Percentiles rank a stretch among this genome's conserved stretches.
These are phyloP conservation scores for Aspergillus sp. DNA, from an alignment of 2,329 filamentous ascomycete species.

Conservation along the genomic window DNA sequence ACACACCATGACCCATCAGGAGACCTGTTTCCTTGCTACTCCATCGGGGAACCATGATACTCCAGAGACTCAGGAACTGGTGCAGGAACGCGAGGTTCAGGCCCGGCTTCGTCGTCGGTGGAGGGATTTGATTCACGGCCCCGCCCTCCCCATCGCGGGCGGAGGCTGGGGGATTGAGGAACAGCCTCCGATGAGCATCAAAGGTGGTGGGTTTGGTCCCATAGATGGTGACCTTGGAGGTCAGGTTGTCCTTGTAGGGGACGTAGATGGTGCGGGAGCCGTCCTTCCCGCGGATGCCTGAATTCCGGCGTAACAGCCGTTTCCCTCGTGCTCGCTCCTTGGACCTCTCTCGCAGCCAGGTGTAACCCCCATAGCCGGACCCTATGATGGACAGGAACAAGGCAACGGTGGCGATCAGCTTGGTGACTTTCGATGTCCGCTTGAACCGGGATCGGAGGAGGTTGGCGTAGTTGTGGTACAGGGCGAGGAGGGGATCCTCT, in stretches of 20 bases:
- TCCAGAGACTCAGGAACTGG: slow-evolving; percentile 92
- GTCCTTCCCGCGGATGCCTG: slow-evolving; percentile 89
- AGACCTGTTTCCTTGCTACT: slow-evolving; percentile 93
- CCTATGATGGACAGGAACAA: slow-evolving; percentile 77
- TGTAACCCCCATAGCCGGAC: slow-evolving; percentile 73
- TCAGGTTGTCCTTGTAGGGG: slow-evolving; percentile 72
- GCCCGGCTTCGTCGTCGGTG: slow-evolving; percentile 87
- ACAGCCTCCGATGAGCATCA: slow-evolving; percentile 90
- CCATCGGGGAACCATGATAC: slow-evolving; percentile 96
- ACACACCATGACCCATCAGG: slow-evolving; percentile 82
- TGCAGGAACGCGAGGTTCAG: slow-evolving; percentile 94
- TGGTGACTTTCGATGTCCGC: slow-evolving; percentile 67
- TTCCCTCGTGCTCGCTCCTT: slow-evolving; percentile 80
- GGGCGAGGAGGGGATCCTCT: slow-evolving; percentile 65
- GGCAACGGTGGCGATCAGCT: slow-evolving; percentile 72
- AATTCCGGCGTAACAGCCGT: slow-evolving; percentile 84
- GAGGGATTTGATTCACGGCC: slow-evolving; percentile 64
- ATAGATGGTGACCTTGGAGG: slow-evolving; percentile 86
- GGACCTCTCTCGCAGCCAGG: slow-evolving; percentile 70
- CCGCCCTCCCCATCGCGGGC: slow-evolving; percentile 71
- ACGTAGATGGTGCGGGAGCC: slow-evolving; percentile 94
- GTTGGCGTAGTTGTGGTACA: slow-evolving; percentile 53
- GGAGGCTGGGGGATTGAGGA: slow-evolving; percentile 84
- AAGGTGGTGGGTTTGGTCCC: slow-evolving; percentile 92
- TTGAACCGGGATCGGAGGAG: slow-evolving; percentile 54